A percentile compares a stretch with the other conserved stretches of the same genome.
These are phyloP conservation scores for Oxyria digyna DNA, from an alignment of 148 eudicot species.

Conservation along the genomic window DNA sequence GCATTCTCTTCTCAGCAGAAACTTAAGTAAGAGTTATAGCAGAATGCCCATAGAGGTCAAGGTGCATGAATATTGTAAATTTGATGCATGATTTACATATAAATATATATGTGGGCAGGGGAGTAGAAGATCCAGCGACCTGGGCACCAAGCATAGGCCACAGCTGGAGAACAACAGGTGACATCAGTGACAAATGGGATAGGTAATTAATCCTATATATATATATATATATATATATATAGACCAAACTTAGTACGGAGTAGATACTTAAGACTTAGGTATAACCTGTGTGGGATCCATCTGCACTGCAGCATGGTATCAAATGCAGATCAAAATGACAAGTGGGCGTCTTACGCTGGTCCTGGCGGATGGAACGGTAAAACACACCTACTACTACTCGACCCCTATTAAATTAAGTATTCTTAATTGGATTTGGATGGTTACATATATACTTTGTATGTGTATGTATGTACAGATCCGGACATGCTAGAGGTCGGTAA, in stretches of 20 bases:
- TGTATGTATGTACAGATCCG: constrained; percentile 44
- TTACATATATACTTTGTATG: background rate
- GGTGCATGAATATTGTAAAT: too few species aligned
- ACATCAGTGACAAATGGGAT: constrained; percentile 60
- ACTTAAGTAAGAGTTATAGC: background rate
- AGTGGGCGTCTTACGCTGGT: constrained; percentile 55
- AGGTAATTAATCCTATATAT: constrained; percentile 20
- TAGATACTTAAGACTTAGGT: too few species aligned
- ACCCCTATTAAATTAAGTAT: background rate
- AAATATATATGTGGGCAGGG: constrained; percentile 30
- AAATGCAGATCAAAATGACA: constrained; percentile 59
- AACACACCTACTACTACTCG: background rate
- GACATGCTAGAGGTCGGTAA: constrained; percentile 97
- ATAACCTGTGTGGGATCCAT: too few species aligned
- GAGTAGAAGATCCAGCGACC: constrained; percentile 62
- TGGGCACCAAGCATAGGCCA: constrained; percentile 61
- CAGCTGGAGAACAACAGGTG: constrained; percentile 92
- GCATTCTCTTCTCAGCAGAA: too few species aligned
- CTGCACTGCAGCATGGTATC: constrained; percentile 34
- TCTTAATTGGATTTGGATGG: background rate
- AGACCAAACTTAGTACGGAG: background rate
- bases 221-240: background rate
- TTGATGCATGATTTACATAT: background rate
- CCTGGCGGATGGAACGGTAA: constrained; percentile 95
- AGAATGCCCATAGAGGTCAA: too few species aligned